Evolutionary conservation across 805 yeast genomes (phyloP), one percentile per base, ranked within the genome.

Genomic region (Lachancea lanzarotensis): DNA sequence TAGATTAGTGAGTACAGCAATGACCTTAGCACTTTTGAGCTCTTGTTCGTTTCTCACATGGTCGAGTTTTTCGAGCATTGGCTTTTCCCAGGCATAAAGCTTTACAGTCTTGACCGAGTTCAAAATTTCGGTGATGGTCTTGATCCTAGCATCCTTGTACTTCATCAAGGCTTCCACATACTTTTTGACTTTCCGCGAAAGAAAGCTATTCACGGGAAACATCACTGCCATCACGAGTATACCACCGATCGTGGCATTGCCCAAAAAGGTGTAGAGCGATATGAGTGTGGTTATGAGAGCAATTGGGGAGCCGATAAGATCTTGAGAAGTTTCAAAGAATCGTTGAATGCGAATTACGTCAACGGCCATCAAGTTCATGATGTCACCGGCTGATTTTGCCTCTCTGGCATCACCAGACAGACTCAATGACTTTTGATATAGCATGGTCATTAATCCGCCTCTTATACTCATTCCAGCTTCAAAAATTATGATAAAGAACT

Each of bases 341-440:
- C 76, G 79, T 56, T 81, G 84, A 25, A 87, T 67, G 49, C 84
- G 71, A 39, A 68, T 67, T 11, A 84, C 79, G 67, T 88, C 96
- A 27, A 84, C 90, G 16, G 93, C 77, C 71, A 85, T 75, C 56
- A 82, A 71, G 55, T 85, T 87, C 52, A 87, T 74, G 42, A 88
- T 84, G 52, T 86, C 95, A 52, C 95, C 95, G 2, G 90, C 75
- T 1, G 87, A 66, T 51, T 75, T 68, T 15, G 73, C 70, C 27
- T 72, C 71, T 48, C 82, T 74, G 7, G 88, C 78, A 39, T 79
- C 81, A 7, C 79, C 74, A 2, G 95, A 80, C n/a, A 89, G 65
- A 16, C 62, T 70, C 46, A 89, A 69, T 0, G 93, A 73, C 62
- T 89, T 89, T 38, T 77, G 75, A 60, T 82, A 88, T 18, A 87